Evolutionary conservation across 441 rosid genomes (phyloP).

Genomic region (Gossypium lobatum): DNA sequence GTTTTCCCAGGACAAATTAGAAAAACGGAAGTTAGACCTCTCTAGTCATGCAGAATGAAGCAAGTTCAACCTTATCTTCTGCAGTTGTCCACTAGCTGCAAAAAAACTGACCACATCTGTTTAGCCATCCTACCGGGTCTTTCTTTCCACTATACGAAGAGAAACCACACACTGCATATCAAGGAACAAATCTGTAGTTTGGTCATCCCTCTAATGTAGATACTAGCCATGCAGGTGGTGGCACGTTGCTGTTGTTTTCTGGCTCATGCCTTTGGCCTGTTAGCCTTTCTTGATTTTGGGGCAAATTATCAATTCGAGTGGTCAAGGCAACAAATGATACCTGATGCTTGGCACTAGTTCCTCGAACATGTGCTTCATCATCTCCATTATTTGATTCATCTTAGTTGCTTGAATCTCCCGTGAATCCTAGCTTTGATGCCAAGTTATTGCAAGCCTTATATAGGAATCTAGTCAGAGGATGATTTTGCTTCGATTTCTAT

Average conservation of each 20-base stretch:
- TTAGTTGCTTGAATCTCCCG: neutral
- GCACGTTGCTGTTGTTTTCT: neutral
- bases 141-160: neutral
- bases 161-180: neutral
- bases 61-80: neutral
- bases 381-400: neutral
- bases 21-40: neutral
- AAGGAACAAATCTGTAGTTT: neutral
- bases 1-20: neutral
- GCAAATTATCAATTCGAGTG: neutral
- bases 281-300: neutral
- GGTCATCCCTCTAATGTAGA: neutral
- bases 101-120: neutral
- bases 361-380: neutral
- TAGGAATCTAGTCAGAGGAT: neutral
- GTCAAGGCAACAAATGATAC: neutral
- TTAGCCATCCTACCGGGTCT: neutral
- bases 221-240: neutral
- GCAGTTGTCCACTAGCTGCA: neutral
- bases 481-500: neutral
- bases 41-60: neutral
- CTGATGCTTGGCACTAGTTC: neutral
- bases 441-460: neutral
- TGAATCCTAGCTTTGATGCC: neutral
- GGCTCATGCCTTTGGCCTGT: neutral